phyloP scores from a whole-genome alignment of 345 rosid species.

The Geranium rotundifolium region DNA sequence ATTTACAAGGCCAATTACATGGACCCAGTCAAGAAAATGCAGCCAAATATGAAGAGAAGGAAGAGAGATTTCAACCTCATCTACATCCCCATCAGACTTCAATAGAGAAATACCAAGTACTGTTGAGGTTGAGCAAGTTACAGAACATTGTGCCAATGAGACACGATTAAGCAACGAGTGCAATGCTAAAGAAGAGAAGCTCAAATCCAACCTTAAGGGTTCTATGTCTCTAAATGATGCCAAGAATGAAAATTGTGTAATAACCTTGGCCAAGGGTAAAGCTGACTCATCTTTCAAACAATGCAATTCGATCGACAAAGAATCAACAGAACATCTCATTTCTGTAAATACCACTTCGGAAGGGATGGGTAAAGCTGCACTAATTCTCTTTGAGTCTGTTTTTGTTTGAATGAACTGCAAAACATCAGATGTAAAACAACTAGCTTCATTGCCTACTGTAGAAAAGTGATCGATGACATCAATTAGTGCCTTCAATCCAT shows the following conservation, averaged over 20 bases:
- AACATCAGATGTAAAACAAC: conserved; percentile 44
- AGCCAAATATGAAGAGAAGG: conserved; percentile 77
- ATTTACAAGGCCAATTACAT: conserved; percentile 29
- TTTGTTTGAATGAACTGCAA: conserved; percentile 40
- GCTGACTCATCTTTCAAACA: conserved; percentile 24
- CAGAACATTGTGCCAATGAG: conserved; percentile 47
- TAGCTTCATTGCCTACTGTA: conserved; percentile 42
- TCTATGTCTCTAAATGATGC: conserved; percentile 43
- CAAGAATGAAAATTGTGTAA: conserved; percentile 44
- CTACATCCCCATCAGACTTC: conserved; percentile 24
- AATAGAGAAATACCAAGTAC: conserved; percentile 38
- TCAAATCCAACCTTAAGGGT: conserved; percentile 30
- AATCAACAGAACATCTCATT: conserved; percentile 40
- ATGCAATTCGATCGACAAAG: conserved; percentile 29
- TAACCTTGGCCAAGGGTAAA: conserved; percentile 46
- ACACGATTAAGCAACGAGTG: conserved; percentile 38
- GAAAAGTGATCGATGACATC: conserved; percentile 52
- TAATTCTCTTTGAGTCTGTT: conserved; percentile 26
- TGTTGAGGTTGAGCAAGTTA: conserved; percentile 25
- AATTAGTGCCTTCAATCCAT: conserved; percentile 47
- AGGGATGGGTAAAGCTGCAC: conserved; percentile 20
- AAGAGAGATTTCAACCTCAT: conserved; percentile 38
- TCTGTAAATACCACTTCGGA: conserved; percentile 27
- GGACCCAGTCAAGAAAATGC: conserved; percentile 44
- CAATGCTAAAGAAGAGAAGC: conserved; percentile 38